phyloP scores from a whole-genome alignment of 176 grass and related monocot species.

The Carex cristatella region DNA sequence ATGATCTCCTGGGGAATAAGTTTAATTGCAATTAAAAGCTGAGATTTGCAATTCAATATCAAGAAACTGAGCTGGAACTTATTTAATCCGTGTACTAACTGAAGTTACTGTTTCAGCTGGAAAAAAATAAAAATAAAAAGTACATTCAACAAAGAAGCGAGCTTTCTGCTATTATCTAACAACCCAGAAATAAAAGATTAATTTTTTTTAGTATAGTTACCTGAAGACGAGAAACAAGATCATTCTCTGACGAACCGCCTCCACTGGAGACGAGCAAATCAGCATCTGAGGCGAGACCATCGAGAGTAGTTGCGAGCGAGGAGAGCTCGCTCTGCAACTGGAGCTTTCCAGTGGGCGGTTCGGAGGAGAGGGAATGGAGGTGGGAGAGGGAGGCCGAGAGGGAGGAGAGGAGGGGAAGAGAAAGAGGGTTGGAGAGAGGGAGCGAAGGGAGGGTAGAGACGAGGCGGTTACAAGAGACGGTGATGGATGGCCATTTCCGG shows the following conservation, averaged over 20 bases:
- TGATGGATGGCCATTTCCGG: constrained; percentile 46
- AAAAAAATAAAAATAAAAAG: neutral
- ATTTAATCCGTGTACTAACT: neutral
- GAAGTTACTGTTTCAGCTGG: neutral
- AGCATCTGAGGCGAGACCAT: constrained; percentile 43
- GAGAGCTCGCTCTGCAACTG: constrained; percentile 58
- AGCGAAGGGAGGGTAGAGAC: constrained; percentile 35
- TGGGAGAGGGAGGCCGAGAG: constrained; percentile 41
- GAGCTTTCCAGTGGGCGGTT: constrained; percentile 43
- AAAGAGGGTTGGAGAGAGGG: constrained; percentile 22
- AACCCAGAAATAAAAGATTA: neutral
- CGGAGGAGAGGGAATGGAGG: constrained; percentile 28
- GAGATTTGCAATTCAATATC: neutral
- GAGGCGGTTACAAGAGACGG: constrained; percentile 31
- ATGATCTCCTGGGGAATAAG: neutral
- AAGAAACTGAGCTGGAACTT: neutral
- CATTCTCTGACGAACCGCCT: neutral
- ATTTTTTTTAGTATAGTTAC: neutral
- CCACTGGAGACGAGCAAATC: constrained; percentile 30
- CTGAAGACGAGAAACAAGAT: constrained; percentile 34
- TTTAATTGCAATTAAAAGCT: constrained; percentile 1
- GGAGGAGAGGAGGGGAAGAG: constrained; percentile 25
- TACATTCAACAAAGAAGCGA: neutral
- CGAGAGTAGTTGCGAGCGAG: constrained; percentile 27
- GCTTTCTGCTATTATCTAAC: constrained; percentile 1